Conservation (phyloP, 257 asterid species). For the Nicotiana benthamiana region DNA sequence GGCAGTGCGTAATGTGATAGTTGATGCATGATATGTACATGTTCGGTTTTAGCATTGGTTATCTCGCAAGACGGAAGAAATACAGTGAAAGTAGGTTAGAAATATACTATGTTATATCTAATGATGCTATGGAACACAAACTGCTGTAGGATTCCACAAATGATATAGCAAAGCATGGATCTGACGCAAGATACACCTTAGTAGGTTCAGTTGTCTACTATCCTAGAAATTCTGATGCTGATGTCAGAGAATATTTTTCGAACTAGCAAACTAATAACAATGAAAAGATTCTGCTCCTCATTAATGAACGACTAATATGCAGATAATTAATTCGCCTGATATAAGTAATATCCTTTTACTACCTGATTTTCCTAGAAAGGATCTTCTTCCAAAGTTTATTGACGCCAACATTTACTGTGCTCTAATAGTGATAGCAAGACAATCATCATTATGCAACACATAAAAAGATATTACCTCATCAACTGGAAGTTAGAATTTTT, state of each 20-base stretch:
- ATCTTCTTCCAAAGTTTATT: neutral
- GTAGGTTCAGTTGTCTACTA: slow-evolving; percentile 16
- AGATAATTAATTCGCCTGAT: neutral
- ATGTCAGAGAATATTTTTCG: neutral
- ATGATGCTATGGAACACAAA: neutral
- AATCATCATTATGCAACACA: neutral
- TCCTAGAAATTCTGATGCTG: slow-evolving; percentile 8
- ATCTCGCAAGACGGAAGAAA: neutral
- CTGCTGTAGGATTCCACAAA: neutral
- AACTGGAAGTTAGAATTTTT: neutral
- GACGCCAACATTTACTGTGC: neutral
- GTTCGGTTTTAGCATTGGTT: neutral
- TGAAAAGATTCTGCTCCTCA: neutral
- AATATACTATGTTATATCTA: neutral
- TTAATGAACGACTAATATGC: neutral
- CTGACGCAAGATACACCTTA: slow-evolving; percentile 20
- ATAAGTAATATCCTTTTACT: neutral
- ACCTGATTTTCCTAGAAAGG: neutral
- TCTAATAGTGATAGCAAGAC: neutral
- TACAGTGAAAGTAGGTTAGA: neutral
- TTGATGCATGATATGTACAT: neutral
- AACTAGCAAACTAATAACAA: neutral
- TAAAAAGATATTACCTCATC: neutral
- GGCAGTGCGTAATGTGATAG: neutral
- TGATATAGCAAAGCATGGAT: slow-evolving; percentile 17